Evolutionary conservation across 345 rosid species (phyloP), one percentile per base, ranked within the genome.

Genomic region (Bretschneidera sinensis): DNA sequence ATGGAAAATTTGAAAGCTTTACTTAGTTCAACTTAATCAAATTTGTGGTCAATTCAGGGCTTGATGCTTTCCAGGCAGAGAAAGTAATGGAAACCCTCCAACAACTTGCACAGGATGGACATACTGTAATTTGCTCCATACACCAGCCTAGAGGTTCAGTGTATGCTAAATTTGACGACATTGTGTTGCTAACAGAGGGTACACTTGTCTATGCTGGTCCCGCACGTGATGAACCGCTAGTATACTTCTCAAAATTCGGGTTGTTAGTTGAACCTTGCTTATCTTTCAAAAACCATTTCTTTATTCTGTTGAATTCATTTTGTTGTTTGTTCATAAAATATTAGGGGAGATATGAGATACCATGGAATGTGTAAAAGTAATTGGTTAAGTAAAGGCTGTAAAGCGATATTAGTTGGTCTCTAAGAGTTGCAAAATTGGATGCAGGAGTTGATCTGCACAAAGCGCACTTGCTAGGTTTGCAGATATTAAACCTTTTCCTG

Each of bases 101-200:
- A 65, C 87, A 80, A 75, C 96, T 94, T 55, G 92, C 86, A 11
- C 83, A 81, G 66, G 96, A 94, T 70, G 99, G 99, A 17, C 99
- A 89, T 76, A 87, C 99, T 60, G 96, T 94, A 49, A 87, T 94
- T 59, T 94, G 95, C 71, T 94, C 99, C 69, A 94, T 94, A 61
- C 99, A 94, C 77, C 99, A 94, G 66, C 99, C 99, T 70, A 81
- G 99, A 82, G 81, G 99, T 63, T 89, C 97, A 0, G 90, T 89
- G 15, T 94, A 94, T 64, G 70, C 64, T 60, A 94, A 89, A 82
- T 94, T 94, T 49, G 99, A 87, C 6, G 92, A 92, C 87, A 82
- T 92, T 70, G 79, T 89, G 77, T 76, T 92, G 76, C 83, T 89
- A 62, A 65, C 97, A 55, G 90, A 81, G 59, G 97, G 97, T 65